Conservation (phyloP, 2,329 filamentous ascomycete genomes). For the Aurifilum marmelostoma region DNA sequence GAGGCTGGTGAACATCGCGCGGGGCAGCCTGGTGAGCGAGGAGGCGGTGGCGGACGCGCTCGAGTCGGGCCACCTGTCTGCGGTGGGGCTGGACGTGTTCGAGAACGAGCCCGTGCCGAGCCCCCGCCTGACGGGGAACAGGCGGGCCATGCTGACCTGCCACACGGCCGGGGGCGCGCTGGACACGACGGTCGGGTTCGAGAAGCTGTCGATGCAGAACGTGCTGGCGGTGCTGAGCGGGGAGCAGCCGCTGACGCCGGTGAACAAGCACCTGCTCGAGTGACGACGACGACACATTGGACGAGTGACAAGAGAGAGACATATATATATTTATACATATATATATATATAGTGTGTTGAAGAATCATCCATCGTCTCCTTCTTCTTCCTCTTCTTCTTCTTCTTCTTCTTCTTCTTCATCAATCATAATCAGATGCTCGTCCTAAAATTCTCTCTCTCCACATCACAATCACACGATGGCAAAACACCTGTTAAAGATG, state of each 20-base stretch:
- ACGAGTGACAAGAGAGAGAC: background rate
- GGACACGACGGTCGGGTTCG: constrained; percentile 57
- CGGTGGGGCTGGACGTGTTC: constrained; percentile 57
- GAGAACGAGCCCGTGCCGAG: constrained; percentile 53
- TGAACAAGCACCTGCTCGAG: constrained; percentile 54
- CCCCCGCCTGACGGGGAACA: constrained; percentile 37
- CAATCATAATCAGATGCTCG: no score
- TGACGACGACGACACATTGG: no score
- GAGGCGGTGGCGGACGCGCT: constrained; percentile 51
- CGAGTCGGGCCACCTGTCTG: constrained; percentile 47
- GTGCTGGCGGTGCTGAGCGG: constrained; percentile 50
- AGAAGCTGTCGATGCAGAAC: constrained; percentile 58
- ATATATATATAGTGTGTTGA: background rate
- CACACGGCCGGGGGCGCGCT: constrained; percentile 60
- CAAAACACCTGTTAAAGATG: constrained; percentile 56
- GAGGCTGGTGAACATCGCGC: constrained; percentile 59
- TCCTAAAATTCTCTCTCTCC: no score
- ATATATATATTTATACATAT: background rate
- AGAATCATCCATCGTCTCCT: no score
- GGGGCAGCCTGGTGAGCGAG: constrained; percentile 56
- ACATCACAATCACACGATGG: constrained; percentile 44
- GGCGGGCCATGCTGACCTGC: constrained; percentile 49
- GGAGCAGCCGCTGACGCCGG: constrained; percentile 51
- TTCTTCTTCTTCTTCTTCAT: no score
- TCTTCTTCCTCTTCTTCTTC: no score